These are phyloP conservation scores for Zygotorulaspora danielsina DNA, from an alignment of 805 yeast genomes.

Conservation along the genomic window DNA sequence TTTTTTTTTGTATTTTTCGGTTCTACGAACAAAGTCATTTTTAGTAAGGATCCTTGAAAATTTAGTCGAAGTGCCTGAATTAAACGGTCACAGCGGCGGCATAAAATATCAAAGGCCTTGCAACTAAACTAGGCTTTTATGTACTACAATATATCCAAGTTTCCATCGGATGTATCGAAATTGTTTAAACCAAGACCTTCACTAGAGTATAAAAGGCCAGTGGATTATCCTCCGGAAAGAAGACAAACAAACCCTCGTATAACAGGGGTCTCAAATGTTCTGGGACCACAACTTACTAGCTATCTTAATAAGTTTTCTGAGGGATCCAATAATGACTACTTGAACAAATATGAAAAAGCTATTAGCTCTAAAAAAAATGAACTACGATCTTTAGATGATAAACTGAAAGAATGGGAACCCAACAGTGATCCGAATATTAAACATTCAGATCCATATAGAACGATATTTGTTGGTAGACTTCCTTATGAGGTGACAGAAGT, in stretches of 20 bases:
- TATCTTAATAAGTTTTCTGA: constrained; percentile 34
- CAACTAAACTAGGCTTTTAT: too few relatives aligned
- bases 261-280: constrained; percentile 42
- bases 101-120: too few relatives aligned
- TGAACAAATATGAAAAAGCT: constrained; percentile 31
- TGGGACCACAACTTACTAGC: constrained; percentile 20
- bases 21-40: background rate
- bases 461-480: constrained; percentile 74
- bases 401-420: constrained; percentile 50
- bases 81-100: too few relatives aligned
- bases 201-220: constrained; percentile 44
- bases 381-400: constrained; percentile 37
- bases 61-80: constrained; percentile 1
- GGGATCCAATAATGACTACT: constrained; percentile 23
- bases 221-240: constrained; percentile 46
- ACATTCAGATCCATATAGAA: constrained; percentile 67
- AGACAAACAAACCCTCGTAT: constrained; percentile 45
- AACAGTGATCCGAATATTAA: constrained; percentile 49
- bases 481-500: constrained; percentile 60
- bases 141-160: constrained; percentile 35
- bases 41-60: background rate
- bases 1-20: constrained; percentile 3
- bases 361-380: constrained; percentile 14
- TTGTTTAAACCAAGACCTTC: constrained; percentile 54
- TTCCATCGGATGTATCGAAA: constrained; percentile 39